A percentile compares a stretch with the other conserved stretches of the same genome.
These are phyloP conservation scores for Yamadazyma akitaensis DNA, from an alignment of 805 yeast species.

Conservation along the genomic window DNA sequence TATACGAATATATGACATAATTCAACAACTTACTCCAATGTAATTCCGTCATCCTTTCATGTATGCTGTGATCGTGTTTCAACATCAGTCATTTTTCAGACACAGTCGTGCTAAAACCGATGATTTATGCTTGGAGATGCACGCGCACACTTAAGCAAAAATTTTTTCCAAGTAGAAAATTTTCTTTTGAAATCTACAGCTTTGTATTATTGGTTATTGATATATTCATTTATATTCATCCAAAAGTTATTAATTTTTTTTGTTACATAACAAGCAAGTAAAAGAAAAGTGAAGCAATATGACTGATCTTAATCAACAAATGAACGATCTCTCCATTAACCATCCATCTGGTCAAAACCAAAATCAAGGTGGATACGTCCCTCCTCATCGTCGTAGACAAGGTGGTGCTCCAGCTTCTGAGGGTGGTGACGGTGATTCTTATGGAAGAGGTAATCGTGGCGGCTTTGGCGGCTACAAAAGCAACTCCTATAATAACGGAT, in stretches of 20 bases:
- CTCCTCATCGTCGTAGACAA: slow-evolving; percentile 45
- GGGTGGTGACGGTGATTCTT: slow-evolving; percentile 13
- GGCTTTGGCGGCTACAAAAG: slow-evolving; percentile 15
- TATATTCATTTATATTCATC: slow-evolving; percentile 12
- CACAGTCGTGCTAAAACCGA: not conserved
- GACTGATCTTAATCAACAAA: slow-evolving; percentile 57
- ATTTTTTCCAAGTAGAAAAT: slow-evolving; percentile 3
- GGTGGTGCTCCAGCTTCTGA: slow-evolving; percentile 11
- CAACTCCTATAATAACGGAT: slow-evolving; percentile 15
- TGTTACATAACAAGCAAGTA: slow-evolving; percentile 4
- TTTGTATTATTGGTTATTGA: slow-evolving; percentile 7
- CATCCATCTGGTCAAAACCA: slow-evolving; percentile 19
- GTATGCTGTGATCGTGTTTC: not conserved
- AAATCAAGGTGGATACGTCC: slow-evolving; percentile 41
- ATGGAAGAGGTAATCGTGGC: slow-evolving; percentile 12
- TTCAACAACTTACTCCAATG: not conserved
- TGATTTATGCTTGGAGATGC: not conserved
- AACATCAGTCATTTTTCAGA: not conserved
- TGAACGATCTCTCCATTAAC: slow-evolving; percentile 54
- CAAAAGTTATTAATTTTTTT: slow-evolving; percentile 2
- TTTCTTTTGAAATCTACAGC: slow-evolving; percentile 4
- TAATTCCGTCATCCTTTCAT: not conserved
- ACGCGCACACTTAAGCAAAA: slow-evolving; percentile 5
- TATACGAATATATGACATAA: not conserved
- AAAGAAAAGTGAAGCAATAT: slow-evolving; percentile 29